Evolutionary conservation across 129 eudicot genomes (phyloP).

Genomic region (Calendula officinalis): DNA sequence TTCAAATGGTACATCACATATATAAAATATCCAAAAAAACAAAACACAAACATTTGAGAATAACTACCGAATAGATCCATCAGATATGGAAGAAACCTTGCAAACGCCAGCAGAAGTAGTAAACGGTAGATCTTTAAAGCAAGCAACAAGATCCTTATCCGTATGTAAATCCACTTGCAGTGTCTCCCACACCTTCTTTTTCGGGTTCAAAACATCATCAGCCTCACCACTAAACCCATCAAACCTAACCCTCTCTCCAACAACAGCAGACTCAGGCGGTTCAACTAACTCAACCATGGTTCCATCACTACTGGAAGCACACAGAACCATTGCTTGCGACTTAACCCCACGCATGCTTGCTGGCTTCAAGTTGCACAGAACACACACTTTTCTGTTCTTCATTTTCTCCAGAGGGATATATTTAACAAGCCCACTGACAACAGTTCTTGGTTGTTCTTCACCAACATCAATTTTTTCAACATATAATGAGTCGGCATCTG

Average conservation of each 20-base stretch:
- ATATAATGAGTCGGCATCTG: conserved; percentile 95
- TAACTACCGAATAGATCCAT: conserved; percentile 54
- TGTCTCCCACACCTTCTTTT: conserved; percentile 94
- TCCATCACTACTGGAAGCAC: conserved; percentile 69
- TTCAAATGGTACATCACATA: conserved; percentile 3
- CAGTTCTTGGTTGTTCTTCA: conserved; percentile 85
- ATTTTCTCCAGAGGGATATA: conserved; percentile 79
- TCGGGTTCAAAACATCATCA: conserved; percentile 86
- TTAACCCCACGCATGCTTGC: conserved; percentile 95
- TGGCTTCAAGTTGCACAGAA: conserved; percentile 95
- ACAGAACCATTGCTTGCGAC: conserved; percentile 99
- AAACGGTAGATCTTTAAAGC: conserved; percentile 72
- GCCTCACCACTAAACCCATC: conserved; percentile 71
- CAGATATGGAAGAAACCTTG: conserved; percentile 61
- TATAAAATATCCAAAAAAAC: conserved; percentile 11
- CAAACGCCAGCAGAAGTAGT: conserved; percentile 91
- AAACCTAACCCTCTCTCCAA: conserved; percentile 74
- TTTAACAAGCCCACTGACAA: conserved; percentile 94
- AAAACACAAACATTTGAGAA: neutral
- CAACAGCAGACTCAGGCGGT: conserved; percentile 64
- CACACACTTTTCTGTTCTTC: conserved; percentile 97
- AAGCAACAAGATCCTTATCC: conserved; percentile 62
- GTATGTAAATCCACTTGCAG: conserved; percentile 70
- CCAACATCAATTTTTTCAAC: conserved; percentile 97
- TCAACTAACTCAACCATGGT: conserved; percentile 91